phyloP scores from a whole-genome alignment of 768 basidiomycete species.

The Mycena vulgaris region DNA sequence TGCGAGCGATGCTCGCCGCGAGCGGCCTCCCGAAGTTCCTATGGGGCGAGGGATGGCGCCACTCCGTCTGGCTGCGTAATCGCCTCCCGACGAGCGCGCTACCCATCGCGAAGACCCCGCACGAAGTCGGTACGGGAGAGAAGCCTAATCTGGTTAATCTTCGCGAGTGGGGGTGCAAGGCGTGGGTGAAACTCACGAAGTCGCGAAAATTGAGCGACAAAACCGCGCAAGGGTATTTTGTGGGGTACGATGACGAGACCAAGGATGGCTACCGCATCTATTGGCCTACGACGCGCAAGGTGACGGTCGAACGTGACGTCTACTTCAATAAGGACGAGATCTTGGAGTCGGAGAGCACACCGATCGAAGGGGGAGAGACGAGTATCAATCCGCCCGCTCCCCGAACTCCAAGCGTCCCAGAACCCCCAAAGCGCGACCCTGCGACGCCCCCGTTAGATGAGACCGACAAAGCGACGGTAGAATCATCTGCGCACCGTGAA shows the following conservation, averaged over 20 bases:
- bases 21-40: slow-evolving; percentile 22
- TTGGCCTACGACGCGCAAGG: slow-evolving; percentile 43
- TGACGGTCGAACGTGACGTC: slow-evolving; percentile 47
- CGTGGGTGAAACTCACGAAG: slow-evolving; percentile 29
- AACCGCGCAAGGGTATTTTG: slow-evolving; percentile 36
- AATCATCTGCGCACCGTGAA: slow-evolving; percentile 6
- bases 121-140: slow-evolving; percentile 17
- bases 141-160: slow-evolving; percentile 27
- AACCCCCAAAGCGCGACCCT: background rate
- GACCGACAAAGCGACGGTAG: background rate
- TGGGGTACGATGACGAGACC: slow-evolving; percentile 45
- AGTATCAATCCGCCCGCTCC: slow-evolving; percentile 20
- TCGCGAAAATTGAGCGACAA: slow-evolving; percentile 42
- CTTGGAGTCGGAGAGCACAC: slow-evolving; percentile 36
- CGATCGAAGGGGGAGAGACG: slow-evolving; percentile 49
- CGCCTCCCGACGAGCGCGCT: slow-evolving; percentile 8
- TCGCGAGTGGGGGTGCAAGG: slow-evolving; percentile 44
- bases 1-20: slow-evolving; percentile 33
- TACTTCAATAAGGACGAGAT: slow-evolving; percentile 41
- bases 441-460: background rate
- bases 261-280: slow-evolving; percentile 48
- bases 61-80: background rate
- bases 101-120: slow-evolving; percentile 21
- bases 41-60: slow-evolving; percentile 14
- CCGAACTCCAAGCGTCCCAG: background rate